Percentiles rank a stretch among this genome's conserved stretches.
These are phyloP conservation scores for Petunia hybrid DNA, from an alignment of 305 asterid genomes.

Conservation along the genomic window DNA sequence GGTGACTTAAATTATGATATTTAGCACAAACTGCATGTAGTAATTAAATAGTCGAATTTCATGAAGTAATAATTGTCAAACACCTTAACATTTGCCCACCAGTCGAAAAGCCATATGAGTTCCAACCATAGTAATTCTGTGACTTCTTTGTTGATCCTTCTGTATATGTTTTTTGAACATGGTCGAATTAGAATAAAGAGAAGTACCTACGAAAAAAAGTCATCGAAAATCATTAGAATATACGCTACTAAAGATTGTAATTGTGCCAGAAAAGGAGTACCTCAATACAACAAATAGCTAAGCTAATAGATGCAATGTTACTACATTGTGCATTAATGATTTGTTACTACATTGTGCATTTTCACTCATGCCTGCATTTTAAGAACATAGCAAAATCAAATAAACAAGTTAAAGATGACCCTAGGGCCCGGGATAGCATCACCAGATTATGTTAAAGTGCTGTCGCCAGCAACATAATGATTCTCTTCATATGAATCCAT, in stretches of 20 bases:
- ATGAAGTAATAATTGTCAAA: conserved; percentile 24
- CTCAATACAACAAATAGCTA: neutral
- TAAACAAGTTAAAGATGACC: neutral
- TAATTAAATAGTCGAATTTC: neutral
- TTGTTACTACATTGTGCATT: neutral
- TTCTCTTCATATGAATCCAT: neutral
- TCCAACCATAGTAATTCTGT: conserved; percentile 79
- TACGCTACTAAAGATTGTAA: neutral
- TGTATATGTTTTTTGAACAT: conserved; percentile 58
- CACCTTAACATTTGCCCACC: conserved; percentile 97
- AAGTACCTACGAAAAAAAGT: conserved; percentile 56
- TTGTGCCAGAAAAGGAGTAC: neutral
- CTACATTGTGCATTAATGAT: neutral
- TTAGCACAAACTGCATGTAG: neutral
- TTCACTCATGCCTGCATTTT: neutral
- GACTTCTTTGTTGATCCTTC: conserved; percentile 68
- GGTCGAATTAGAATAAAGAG: conserved; percentile 72
- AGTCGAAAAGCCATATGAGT: conserved; percentile 84
- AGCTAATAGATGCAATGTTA: neutral
- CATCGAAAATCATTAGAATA: conserved; percentile 25
- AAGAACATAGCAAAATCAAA: conserved; percentile 13
- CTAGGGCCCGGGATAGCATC: neutral
- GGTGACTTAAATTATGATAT: neutral
- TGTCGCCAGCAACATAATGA: neutral
- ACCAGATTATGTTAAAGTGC: neutral